These are phyloP conservation scores for Backusella tarrabulga DNA, from an alignment of 192 early-diverging fungal species.

Conservation along the genomic window DNA sequence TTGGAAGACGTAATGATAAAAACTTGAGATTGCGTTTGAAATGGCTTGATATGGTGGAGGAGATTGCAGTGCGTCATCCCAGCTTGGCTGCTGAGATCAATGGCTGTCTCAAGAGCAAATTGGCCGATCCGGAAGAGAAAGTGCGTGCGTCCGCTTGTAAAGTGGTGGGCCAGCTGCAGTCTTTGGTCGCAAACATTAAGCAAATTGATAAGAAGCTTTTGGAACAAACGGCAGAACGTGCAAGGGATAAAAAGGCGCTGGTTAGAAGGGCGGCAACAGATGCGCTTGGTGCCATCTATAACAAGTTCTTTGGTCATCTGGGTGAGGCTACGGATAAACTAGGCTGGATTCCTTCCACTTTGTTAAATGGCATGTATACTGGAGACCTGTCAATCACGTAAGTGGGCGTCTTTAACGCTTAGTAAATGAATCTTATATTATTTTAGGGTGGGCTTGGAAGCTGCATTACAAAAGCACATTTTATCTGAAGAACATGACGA, in stretches of 20 bases:
- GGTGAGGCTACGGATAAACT: constrained; percentile 67
- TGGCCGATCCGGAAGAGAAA: constrained; percentile 91
- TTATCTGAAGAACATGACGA: constrained; percentile 60
- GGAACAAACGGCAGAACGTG: constrained; percentile 68
- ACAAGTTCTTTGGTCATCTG: constrained; percentile 62
- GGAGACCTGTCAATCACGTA: constrained; percentile 81
- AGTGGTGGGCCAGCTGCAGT: constrained; percentile 65
- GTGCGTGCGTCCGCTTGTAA: constrained; percentile 77
- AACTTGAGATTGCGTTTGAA: constrained; percentile 59
- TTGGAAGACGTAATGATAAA: constrained; percentile 79
- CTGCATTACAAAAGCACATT: constrained; percentile 57
- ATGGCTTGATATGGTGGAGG: constrained; percentile 68
- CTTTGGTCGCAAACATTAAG: constrained; percentile 48
- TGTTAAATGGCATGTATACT: constrained; percentile 85
- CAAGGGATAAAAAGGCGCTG: constrained; percentile 77
- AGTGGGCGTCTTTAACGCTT: constrained; percentile 1
- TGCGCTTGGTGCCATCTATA: constrained; percentile 69
- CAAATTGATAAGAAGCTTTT: constrained; percentile 58
- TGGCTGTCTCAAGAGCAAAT: constrained; percentile 61
- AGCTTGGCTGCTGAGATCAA: constrained; percentile 69
- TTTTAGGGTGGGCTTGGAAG: constrained; percentile 54
- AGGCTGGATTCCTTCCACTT: constrained; percentile 77
- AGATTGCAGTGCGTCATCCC: constrained; percentile 70
- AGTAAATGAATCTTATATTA: neutral
- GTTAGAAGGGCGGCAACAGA: constrained; percentile 80